Conservation (phyloP, 176 grass and related monocot genomes). For the Neostapfia colusana region DNA sequence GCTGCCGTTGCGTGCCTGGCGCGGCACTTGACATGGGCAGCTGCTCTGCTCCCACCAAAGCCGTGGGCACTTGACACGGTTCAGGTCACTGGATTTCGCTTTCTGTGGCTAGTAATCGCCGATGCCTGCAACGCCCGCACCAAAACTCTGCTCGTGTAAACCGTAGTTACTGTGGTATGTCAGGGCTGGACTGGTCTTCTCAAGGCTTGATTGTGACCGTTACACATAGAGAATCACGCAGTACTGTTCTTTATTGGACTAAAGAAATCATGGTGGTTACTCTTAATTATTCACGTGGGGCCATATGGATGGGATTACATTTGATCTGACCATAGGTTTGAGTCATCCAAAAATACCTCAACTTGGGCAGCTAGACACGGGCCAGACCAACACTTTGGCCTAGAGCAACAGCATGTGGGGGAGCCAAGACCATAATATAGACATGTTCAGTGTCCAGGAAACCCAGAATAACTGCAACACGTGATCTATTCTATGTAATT, state of each 20-base stretch:
- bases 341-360: not conserved
- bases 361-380: too few species aligned
- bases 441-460: too few species aligned
- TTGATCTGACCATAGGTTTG: not conserved
- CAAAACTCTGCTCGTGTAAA: not conserved
- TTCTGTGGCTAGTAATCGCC: not conserved
- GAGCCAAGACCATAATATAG: too few species aligned
- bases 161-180: not conserved
- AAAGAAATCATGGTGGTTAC: not conserved
- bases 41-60: too few species aligned
- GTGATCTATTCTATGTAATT: too few species aligned
- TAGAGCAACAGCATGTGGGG: too few species aligned
- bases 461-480: too few species aligned
- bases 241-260: not conserved
- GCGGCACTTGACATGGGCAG: too few species aligned
- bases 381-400: too few species aligned
- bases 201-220: not conserved
- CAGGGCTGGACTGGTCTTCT: not conserved
- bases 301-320: not conserved
- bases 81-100: not conserved
- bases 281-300: not conserved
- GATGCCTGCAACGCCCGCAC: not conserved
- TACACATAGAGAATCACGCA: not conserved
- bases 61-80: too few species aligned
- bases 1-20: slow-evolving; percentile 1